Base-by-base conservation (phyloP, 2,329 filamentous ascomycete genomes). In the Elsinoe perseae region DNA sequence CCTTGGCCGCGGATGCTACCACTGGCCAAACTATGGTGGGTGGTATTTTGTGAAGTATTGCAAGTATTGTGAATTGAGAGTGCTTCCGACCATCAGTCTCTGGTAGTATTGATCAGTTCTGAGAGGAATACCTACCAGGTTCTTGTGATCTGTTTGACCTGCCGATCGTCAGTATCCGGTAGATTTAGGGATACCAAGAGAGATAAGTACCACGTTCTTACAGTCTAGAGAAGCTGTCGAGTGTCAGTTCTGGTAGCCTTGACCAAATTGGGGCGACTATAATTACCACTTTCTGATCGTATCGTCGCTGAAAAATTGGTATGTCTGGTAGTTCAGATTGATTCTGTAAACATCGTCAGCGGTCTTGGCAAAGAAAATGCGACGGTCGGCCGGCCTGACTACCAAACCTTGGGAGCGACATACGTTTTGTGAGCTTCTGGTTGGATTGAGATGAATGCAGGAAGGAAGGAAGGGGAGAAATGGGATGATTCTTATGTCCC, bases 11-110 rank as follows among this genome's bases (percentile, higher is more conserved):
- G 53, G 38, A 14, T 25, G 34, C 30, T 36, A 21, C 30, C 53
- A 56, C 40, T 27, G 38, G 9, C 53, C 53, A 56, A 20, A 38
- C 53, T 56, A 56, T 56, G 53, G 53, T 36, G 38, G 32, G 42
- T 44, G 40, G 30, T 46, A 36, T n/a, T n/a, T n/a, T n/a, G n/a
- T n/a, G n/a, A n/a, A n/a, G n/a, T n/a, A n/a, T n/a, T n/a, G n/a
- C n/a, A n/a, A n/a, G n/a, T n/a, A n/a, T n/a, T n/a, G n/a, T n/a
- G n/a, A n/a, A n/a, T 48, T 43, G 52, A 14, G 20, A 27, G 38
- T 20, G n/a, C n/a, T 56, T 3, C 3, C 2, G 21, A 40, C 23
- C n/a, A 28, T 56, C 32, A 16, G 16, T n/a, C 4, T 44, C n/a
- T 42, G 34, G 25, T 16, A 44, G 20, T 25, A 23, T 21, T 25